Percentiles rank a stretch among this genome's conserved stretches.
Evolutionary conservation across 2,329 filamentous ascomycete genomes (phyloP).

Genomic region (Aureobasidium lini): DNA sequence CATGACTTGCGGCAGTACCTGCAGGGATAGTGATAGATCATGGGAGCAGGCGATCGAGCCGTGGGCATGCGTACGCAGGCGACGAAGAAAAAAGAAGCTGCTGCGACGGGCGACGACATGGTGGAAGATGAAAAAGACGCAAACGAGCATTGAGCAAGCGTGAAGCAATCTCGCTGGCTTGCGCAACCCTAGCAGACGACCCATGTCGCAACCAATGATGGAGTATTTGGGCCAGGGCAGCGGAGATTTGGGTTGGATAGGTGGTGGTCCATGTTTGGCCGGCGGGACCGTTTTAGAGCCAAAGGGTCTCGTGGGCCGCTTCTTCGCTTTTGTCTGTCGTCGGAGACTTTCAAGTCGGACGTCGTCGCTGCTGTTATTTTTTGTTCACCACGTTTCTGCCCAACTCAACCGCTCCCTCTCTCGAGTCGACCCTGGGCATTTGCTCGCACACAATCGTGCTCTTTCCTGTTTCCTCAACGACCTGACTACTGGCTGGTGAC

Average conservation of each 20-base stretch:
- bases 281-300: slow-evolving; percentile 11
- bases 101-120: slow-evolving; percentile 1
- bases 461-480: neutral
- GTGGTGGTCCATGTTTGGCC: slow-evolving; percentile 9
- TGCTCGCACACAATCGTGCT: neutral
- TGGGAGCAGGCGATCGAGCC: slow-evolving; percentile 3
- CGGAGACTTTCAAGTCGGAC: slow-evolving; percentile 11
- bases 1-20: slow-evolving; percentile 12
- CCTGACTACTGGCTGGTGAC: slow-evolving; percentile 8
- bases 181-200: slow-evolving; percentile 11
- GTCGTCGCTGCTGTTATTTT: slow-evolving; percentile 6
- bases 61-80: neutral
- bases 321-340: slow-evolving; percentile 10
- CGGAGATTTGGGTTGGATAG: slow-evolving; percentile 8
- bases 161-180: slow-evolving; percentile 1
- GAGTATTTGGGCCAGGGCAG: neutral
- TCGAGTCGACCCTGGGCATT: neutral
- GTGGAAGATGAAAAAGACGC: neutral
- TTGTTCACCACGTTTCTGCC: neutral
- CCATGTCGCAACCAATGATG: slow-evolving; percentile 10
- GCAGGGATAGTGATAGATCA: slow-evolving; percentile 11
- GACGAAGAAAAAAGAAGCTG: neutral
- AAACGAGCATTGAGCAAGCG: neutral
- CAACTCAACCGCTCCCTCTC: neutral
- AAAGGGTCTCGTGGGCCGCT: slow-evolving; percentile 12